Percentiles rank a stretch among this genome's conserved stretches.
phyloP scores from a whole-genome alignment of 495 filamentous ascomycete genomes.

The Aspergillus hancockii region DNA sequence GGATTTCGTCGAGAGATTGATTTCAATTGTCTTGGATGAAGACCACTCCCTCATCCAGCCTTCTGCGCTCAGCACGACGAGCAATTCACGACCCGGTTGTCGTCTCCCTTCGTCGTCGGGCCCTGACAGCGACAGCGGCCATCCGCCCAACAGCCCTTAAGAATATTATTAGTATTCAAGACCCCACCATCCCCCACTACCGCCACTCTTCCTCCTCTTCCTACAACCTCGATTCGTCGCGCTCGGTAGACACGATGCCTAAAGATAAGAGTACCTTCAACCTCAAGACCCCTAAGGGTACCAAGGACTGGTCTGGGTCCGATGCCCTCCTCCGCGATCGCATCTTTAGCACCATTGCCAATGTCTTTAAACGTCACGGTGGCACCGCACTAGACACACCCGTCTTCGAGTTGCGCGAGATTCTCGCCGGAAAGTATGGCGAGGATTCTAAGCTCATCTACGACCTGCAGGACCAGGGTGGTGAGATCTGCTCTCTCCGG shows the following conservation, averaged over 20 bases:
- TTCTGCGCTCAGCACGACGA: constrained; percentile 27
- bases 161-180: constrained; percentile 24
- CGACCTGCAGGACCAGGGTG: constrained; percentile 82
- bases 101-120: constrained; percentile 20
- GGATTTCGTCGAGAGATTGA: neutral
- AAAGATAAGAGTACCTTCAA: constrained; percentile 41
- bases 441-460: constrained; percentile 92
- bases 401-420: constrained; percentile 76
- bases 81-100: constrained; percentile 22
- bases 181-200: constrained; percentile 46
- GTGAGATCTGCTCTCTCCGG: constrained; percentile 79
- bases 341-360: constrained; percentile 79
- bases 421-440: constrained; percentile 86
- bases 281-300: constrained; percentile 53
- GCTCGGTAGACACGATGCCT: constrained; percentile 28
- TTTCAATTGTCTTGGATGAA: neutral
- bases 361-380: constrained; percentile 88
- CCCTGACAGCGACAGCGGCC: constrained; percentile 19
- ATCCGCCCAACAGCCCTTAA: constrained; percentile 32
- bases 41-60: constrained; percentile 2
- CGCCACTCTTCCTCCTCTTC: constrained; percentile 31
- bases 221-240: constrained; percentile 27
- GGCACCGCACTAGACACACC: constrained; percentile 85
- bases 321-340: constrained; percentile 29
- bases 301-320: constrained; percentile 39